These are phyloP conservation scores for Coemansia sp. DNA, from an alignment of 192 early-diverging fungal genomes.

Conservation along the genomic window DNA sequence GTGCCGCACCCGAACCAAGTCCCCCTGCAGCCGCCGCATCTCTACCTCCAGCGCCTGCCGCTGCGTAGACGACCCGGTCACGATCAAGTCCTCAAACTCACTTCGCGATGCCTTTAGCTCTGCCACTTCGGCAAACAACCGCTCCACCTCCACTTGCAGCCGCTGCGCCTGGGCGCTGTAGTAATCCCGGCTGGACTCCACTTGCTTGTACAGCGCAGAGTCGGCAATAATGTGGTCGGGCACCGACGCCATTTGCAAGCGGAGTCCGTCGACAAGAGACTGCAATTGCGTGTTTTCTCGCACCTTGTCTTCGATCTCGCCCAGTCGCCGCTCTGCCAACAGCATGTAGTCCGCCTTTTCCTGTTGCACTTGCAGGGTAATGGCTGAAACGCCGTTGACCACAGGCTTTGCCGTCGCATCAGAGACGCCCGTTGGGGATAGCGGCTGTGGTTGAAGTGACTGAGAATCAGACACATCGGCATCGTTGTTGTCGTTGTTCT, in stretches of 20 bases:
- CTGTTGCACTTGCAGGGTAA: constrained; percentile 37
- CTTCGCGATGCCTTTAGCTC: constrained; percentile 40
- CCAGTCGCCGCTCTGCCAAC: constrained; percentile 53
- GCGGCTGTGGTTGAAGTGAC: constrained; percentile 3
- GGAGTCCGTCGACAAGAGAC: constrained; percentile 54
- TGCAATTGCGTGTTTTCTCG: constrained; percentile 54
- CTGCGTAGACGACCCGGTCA: constrained; percentile 44
- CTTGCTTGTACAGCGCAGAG: constrained; percentile 57
- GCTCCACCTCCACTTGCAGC: constrained; percentile 48
- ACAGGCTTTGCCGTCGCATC: background rate
- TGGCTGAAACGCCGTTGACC: constrained; percentile 12
- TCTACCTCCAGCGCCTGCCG: constrained; percentile 57
- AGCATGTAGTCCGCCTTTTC: constrained; percentile 52
- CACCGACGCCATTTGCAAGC: constrained; percentile 53
- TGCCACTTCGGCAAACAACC: constrained; percentile 49
- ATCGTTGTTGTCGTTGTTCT: constrained; percentile 1
- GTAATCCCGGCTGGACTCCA: constrained; percentile 52
- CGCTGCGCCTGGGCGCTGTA: constrained; percentile 51
- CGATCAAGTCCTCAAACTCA: constrained; percentile 46
- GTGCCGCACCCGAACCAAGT: constrained; percentile 58
- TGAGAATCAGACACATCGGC: constrained; percentile 1
- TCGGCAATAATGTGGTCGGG: constrained; percentile 58
- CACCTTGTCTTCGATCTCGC: constrained; percentile 57
- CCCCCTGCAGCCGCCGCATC: constrained; percentile 57
- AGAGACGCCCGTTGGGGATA: background rate